phyloP scores from a whole-genome alignment of 2,329 filamentous ascomycete genomes.

The Talaromyces pinophilus region DNA sequence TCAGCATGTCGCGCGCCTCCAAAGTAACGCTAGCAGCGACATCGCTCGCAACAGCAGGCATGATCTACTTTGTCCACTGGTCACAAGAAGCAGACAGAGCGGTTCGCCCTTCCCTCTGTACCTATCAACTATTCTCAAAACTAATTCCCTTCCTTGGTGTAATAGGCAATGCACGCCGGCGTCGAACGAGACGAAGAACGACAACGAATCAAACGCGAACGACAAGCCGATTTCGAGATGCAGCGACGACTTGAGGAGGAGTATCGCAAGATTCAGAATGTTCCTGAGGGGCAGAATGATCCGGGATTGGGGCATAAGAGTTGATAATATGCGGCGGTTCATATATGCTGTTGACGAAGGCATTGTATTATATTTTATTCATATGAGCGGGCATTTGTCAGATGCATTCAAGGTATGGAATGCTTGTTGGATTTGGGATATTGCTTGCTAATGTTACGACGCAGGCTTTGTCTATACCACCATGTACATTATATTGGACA shows the following conservation, averaged over 20 bases:
- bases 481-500: conserved; percentile 9
- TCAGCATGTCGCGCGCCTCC: conserved; percentile 80
- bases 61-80: conserved; percentile 84
- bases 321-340: conserved; percentile 25
- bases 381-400: not conserved
- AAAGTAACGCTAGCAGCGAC: conserved; percentile 82
- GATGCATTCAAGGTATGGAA: not conserved
- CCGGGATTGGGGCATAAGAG: conserved; percentile 27
- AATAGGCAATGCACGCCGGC: conserved; percentile 85
- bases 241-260: conserved; percentile 82
- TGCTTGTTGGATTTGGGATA: not conserved
- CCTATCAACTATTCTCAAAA: not conserved
- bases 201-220: conserved; percentile 83
- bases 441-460: too few species aligned
- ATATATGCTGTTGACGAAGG: not conserved
- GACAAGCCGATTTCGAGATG: conserved; percentile 92
- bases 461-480: not conserved
- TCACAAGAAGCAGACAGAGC: conserved; percentile 80
- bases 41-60: conserved; percentile 71
- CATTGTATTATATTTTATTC: conserved; percentile 1
- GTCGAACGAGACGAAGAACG: conserved; percentile 95
- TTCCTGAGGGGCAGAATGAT: conserved; percentile 54
- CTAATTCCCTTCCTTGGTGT: not conserved
- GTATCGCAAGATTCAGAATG: conserved; percentile 84
- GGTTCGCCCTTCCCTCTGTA: conserved; percentile 53